These are phyloP conservation scores for Phylloporus sp. DNA, from an alignment of 1,284 basidiomycete species.

Conservation along the genomic window DNA sequence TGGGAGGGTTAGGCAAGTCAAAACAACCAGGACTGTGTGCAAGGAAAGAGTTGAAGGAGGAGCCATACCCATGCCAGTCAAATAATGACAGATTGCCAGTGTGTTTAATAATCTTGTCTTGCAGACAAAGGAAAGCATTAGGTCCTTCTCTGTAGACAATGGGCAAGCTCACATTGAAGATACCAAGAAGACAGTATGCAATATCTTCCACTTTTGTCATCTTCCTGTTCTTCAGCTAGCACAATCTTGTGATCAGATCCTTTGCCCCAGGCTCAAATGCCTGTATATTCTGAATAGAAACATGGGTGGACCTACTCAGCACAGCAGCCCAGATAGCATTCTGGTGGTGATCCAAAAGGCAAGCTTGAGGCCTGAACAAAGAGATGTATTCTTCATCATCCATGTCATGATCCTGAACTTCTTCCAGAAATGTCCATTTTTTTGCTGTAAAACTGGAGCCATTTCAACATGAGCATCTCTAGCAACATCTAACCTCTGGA, in stretches of 20 bases:
- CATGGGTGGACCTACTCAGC: slow-evolving; percentile 19
- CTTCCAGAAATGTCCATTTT: slow-evolving; percentile 34
- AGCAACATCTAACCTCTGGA: slow-evolving; percentile 40
- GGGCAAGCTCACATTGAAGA: slow-evolving; percentile 35
- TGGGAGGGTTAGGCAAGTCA: slow-evolving; percentile 9
- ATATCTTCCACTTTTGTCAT: slow-evolving; percentile 38
- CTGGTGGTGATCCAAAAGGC: slow-evolving; percentile 28
- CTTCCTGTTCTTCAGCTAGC: slow-evolving; percentile 29
- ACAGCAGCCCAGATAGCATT: slow-evolving; percentile 21
- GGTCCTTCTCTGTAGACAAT: slow-evolving; percentile 33
- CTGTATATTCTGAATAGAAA: slow-evolving; percentile 19
- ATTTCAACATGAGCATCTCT: slow-evolving; percentile 34
- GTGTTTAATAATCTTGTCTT: slow-evolving; percentile 39
- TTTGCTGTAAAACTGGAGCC: slow-evolving; percentile 38
- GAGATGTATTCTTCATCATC: slow-evolving; percentile 27
- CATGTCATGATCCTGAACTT: slow-evolving; percentile 25
- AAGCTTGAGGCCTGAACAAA: slow-evolving; percentile 32
- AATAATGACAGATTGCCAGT: slow-evolving; percentile 36
- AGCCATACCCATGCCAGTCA: slow-evolving; percentile 41
- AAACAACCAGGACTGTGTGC: slow-evolving; percentile 27
- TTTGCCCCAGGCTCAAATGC: slow-evolving; percentile 25
- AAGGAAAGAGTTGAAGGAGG: slow-evolving; percentile 34
- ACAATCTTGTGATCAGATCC: slow-evolving; percentile 28
- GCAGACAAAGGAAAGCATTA: slow-evolving; percentile 37
- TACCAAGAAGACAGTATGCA: slow-evolving; percentile 38